Evolutionary conservation across 1,284 basidiomycete genomes (phyloP).

Genomic region (Pyrrhoderma noxium): DNA sequence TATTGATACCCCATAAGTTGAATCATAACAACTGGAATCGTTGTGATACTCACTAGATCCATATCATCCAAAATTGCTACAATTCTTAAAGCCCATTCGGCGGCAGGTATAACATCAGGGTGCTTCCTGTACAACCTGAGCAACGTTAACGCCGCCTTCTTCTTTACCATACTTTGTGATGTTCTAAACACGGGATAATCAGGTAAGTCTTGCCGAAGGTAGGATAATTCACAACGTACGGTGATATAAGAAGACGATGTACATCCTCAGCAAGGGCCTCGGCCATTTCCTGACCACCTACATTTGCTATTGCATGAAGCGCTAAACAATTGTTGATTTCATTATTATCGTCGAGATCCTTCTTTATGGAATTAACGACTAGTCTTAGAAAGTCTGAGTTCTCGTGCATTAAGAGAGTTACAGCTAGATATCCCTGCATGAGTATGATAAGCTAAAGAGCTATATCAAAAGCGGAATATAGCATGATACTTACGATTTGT

Average conservation of each 20-base stretch:
- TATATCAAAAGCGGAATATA: background rate
- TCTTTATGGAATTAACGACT: slow-evolving; percentile 96
- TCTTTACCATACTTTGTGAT: slow-evolving; percentile 93
- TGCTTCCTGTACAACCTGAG: slow-evolving; percentile 94
- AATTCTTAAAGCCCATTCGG: slow-evolving; percentile 94
- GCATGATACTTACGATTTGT: slow-evolving; percentile 74
- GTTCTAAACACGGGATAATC: slow-evolving; percentile 48
- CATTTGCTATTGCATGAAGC: slow-evolving; percentile 96
- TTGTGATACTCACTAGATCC: slow-evolving; percentile 56
- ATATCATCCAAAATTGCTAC: slow-evolving; percentile 92
- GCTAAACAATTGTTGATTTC: slow-evolving; percentile 97
- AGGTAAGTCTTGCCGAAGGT: slow-evolving; percentile 15
- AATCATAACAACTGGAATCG: background rate
- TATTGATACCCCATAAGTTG: slow-evolving; percentile 1
- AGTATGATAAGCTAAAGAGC: slow-evolving; percentile 7
- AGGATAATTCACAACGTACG: slow-evolving; percentile 46
- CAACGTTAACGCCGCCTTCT: slow-evolving; percentile 95
- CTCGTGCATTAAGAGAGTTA: slow-evolving; percentile 97
- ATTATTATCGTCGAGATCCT: slow-evolving; percentile 92
- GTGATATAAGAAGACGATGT: slow-evolving; percentile 91
- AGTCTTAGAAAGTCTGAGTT: slow-evolving; percentile 94
- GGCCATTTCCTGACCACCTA: slow-evolving; percentile 97
- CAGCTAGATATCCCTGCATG: slow-evolving; percentile 87
- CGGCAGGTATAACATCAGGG: slow-evolving; percentile 86
- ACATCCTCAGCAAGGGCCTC: slow-evolving; percentile 92